These are phyloP conservation scores for Podospora australis DNA, from an alignment of 495 filamentous ascomycete species.

Conservation along the genomic window DNA sequence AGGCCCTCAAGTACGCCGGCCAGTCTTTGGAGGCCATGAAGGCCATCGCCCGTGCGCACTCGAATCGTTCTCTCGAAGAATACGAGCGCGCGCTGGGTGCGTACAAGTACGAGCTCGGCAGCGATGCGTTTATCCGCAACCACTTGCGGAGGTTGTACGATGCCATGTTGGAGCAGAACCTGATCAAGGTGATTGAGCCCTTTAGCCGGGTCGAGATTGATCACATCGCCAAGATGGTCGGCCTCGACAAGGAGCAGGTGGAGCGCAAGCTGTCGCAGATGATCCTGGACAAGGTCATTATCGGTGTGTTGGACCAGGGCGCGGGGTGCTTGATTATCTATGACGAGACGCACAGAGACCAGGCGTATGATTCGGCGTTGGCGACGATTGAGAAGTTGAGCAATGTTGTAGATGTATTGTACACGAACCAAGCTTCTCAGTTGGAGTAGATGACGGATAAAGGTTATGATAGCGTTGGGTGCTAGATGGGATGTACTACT, in stretches of 20 bases:
- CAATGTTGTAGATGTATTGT: conserved; percentile 94
- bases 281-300: conserved; percentile 98
- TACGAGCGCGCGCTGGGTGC: conserved; percentile 86
- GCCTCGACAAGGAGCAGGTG: conserved; percentile 91
- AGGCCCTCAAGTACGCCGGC: conserved; percentile 91
- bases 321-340: conserved; percentile 93
- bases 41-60: conserved; percentile 89
- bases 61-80: conserved; percentile 89
- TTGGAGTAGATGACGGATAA: conserved; percentile 57
- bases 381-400: conserved; percentile 95
- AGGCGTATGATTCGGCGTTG: conserved; percentile 88
- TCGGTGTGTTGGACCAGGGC: conserved; percentile 96
- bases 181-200: conserved; percentile 98
- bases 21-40: conserved; percentile 97
- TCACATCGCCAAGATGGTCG: conserved; percentile 95
- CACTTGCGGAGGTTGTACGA: conserved; percentile 93
- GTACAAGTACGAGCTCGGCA: conserved; percentile 86
- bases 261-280: conserved; percentile 97
- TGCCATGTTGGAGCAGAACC: conserved; percentile 96
- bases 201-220: conserved; percentile 95
- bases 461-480: no score
- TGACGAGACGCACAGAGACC: conserved; percentile 87
- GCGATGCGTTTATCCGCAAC: conserved; percentile 89
- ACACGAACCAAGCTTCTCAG: conserved; percentile 93
- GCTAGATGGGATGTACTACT: no score